Evolutionary conservation across 1,139 yeast species (phyloP).

Genomic region (Wickerhamiella pararugosa): DNA sequence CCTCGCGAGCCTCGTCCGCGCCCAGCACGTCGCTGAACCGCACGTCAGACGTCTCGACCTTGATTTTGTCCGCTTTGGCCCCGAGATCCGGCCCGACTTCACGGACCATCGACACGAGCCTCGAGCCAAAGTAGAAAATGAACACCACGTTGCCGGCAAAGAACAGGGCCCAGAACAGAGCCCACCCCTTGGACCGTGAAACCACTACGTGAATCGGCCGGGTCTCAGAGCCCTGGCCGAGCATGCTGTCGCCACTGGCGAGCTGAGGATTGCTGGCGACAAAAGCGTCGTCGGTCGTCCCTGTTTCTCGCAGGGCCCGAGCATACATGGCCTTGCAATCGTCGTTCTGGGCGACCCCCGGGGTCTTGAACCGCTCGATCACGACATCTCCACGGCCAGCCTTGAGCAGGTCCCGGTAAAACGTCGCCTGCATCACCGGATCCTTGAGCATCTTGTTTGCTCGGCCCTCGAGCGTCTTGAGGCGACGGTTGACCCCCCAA

Average conservation of each 20-base stretch:
- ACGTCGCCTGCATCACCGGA: slow-evolving; percentile 62
- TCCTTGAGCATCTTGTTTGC: slow-evolving; percentile 65
- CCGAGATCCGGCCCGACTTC: slow-evolving; percentile 40
- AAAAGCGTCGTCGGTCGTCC: slow-evolving; percentile 67
- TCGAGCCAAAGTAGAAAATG: slow-evolving; percentile 3
- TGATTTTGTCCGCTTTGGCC: slow-evolving; percentile 22
- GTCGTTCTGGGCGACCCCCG: slow-evolving; percentile 68
- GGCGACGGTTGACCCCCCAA: neutral
- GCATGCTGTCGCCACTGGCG: slow-evolving; percentile 2
- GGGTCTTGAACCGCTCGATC: slow-evolving; percentile 79
- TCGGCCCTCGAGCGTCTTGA: slow-evolving; percentile 37
- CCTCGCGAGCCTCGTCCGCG: slow-evolving; percentile 96
- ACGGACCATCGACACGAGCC: slow-evolving; percentile 1
- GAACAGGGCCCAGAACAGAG: slow-evolving; percentile 18
- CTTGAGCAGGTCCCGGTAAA: slow-evolving; percentile 55
- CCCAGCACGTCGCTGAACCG: slow-evolving; percentile 91
- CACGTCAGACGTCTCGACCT: slow-evolving; percentile 77
- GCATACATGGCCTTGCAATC: slow-evolving; percentile 67
- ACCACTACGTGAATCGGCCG: slow-evolving; percentile 88
- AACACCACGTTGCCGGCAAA: slow-evolving; percentile 1
- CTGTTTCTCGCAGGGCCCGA: slow-evolving; percentile 65
- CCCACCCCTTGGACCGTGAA: slow-evolving; percentile 64
- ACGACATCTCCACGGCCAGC: slow-evolving; percentile 88
- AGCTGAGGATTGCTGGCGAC: slow-evolving; percentile 17
- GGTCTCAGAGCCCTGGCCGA: slow-evolving; percentile 25